phyloP scores from a whole-genome alignment of 306 rosid species.

The Medicago arabica region DNA sequence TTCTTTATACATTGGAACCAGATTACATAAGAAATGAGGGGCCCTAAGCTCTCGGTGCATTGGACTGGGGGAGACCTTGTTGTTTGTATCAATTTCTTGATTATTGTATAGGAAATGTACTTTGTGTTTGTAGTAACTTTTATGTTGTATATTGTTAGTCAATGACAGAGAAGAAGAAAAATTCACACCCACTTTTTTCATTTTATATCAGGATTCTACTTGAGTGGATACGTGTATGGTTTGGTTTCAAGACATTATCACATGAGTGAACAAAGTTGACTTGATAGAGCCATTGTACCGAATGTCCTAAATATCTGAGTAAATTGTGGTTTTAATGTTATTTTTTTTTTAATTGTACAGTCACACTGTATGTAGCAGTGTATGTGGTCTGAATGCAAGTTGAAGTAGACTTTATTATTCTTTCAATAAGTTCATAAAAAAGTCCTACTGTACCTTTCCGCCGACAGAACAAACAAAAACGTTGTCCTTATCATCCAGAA shows the following conservation, averaged over 20 bases:
- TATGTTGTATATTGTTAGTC: slow-evolving; percentile 49
- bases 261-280: background rate
- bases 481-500: background rate
- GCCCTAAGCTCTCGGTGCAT: slow-evolving; percentile 19
- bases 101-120: slow-evolving; percentile 50
- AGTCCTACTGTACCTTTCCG: background rate
- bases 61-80: slow-evolving; percentile 40
- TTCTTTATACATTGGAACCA: slow-evolving; percentile 45
- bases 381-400: background rate
- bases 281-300: slow-evolving; percentile 2
- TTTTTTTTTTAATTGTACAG: background rate
- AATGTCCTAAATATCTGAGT: slow-evolving; percentile 10
- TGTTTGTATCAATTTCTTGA: slow-evolving; percentile 54
- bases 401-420: background rate
- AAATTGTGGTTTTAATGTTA: background rate
- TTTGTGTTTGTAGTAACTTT: slow-evolving; percentile 43
- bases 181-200: slow-evolving; percentile 16
- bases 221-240: slow-evolving; percentile 22
- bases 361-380: background rate
- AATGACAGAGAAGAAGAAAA: slow-evolving; percentile 23
- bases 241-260: background rate
- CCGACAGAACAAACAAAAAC: slow-evolving; percentile 4
- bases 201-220: slow-evolving; percentile 12
- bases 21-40: slow-evolving; percentile 33
- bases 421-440: background rate